These are phyloP conservation scores for Linum usitatissimum DNA, from an alignment of 345 rosid species.

Conservation along the genomic window DNA sequence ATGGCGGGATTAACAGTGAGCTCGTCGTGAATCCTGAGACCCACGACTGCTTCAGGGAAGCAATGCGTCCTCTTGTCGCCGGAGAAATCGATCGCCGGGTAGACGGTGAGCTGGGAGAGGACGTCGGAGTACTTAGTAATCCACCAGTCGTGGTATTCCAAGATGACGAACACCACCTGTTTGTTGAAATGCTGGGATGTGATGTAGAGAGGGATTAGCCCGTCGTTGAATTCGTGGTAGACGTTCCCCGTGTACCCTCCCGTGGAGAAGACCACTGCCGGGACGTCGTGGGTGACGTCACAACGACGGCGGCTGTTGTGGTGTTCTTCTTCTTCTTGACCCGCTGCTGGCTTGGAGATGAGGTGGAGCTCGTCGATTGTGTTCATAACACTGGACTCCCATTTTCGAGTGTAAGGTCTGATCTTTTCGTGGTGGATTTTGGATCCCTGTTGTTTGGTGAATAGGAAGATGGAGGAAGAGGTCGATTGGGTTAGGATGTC, in stretches of 20 bases:
- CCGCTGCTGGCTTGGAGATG: conserved; percentile 21
- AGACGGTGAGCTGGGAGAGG: conserved; percentile 6
- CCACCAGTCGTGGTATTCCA: conserved; percentile 85
- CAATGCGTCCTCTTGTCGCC: conserved; percentile 19
- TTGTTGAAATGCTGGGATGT: conserved; percentile 62
- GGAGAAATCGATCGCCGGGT: conserved; percentile 17
- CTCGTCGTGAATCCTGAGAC: conserved; percentile 38
- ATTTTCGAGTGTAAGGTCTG: conserved; percentile 77
- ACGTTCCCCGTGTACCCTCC: conserved; percentile 79
- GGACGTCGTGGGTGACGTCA: conserved; percentile 53
- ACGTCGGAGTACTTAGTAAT: conserved; percentile 48
- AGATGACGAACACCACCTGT: conserved; percentile 67
- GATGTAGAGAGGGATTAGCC: conserved; percentile 63
- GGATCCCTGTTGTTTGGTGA: conserved; percentile 17
- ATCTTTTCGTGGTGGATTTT: conserved; percentile 41
- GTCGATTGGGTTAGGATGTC: conserved; percentile 53
- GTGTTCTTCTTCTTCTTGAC: not conserved
- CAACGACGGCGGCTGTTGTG: conserved; percentile 20
- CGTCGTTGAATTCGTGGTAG: conserved; percentile 81
- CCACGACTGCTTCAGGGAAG: conserved; percentile 24
- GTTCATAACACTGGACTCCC: conserved; percentile 69
- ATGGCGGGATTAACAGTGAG: conserved; percentile 18
- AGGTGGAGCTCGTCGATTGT: conserved; percentile 57
- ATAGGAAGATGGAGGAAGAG: conserved; percentile 57
- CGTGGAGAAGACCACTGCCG: conserved; percentile 72